Base-by-base conservation (phyloP, 805 yeast genomes). In the Alloascoidea hylecoeti region DNA sequence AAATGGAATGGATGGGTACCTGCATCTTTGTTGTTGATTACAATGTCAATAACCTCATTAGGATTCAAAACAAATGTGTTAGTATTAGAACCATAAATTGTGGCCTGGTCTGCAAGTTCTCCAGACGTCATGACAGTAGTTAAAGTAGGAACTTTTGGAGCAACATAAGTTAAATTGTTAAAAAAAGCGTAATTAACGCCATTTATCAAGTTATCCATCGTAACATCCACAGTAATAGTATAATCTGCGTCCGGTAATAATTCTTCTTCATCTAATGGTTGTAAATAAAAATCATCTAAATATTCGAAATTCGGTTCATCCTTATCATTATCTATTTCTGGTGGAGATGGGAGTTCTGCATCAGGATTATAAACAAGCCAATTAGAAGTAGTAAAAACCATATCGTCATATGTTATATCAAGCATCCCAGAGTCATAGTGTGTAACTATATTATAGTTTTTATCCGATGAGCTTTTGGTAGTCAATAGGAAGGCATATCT, bases 1-100 rank as follows among this genome's bases (percentile, higher is more conserved):
- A 89, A 64, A 62, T 89, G 98, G 92, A 89, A 89, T 18, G 98
- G 97, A 64, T 89, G 98, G 49, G 68, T 79, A 55, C 97, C 96
- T 3, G 94, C 73, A 58, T 89, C 98, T 42, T 62, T 61, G 60
- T 86, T 88, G 66, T 89, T 89, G 34, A 89, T 52, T 4, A 83
- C 81, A 47, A 89, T 70, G 55, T 89, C 94, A 23, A 89, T 70
- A 41, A 81, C 63, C 49, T 69, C 82, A 50, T 68, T 69, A 48
- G 74, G 66, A 46, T 73, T 70, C 41, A 89, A 61, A 13, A 89
- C 84, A 52, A 69, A 66, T 0, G 95, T 50, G 53, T 88, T 68
- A 38, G 94, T 80, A 63, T 83, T 79, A 38, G 80, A 56, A 49
- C 98, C 98, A 48, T 76, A 89, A 38, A 88, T 75, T n/a, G 60